Percentiles rank a stretch among this genome's conserved stretches.
phyloP scores from a whole-genome alignment of 495 filamentous ascomycete genomes.

The Daldinia caldariorum region DNA sequence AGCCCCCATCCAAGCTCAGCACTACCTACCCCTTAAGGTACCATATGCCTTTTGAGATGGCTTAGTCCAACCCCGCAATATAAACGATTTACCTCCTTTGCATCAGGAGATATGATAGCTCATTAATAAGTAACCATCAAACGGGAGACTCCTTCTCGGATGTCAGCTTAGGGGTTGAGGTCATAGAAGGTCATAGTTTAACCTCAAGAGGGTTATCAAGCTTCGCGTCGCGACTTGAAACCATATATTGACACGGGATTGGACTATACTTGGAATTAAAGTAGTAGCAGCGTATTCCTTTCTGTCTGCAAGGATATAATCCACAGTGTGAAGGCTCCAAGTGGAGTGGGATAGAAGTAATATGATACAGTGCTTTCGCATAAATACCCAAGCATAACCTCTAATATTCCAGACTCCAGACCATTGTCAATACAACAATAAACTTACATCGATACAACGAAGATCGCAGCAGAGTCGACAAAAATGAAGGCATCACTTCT shows the following conservation, averaged over 20 bases:
- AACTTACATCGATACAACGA: background rate
- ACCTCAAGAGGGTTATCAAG: background rate
- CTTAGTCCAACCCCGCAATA: background rate
- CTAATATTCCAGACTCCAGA: background rate
- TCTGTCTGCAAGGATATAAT: background rate
- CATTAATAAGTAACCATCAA: background rate
- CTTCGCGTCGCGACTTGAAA: constrained; percentile 18
- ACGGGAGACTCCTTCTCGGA: background rate
- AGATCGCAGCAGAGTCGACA: background rate
- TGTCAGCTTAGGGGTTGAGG: background rate
- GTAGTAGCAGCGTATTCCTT: background rate
- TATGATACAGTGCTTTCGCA: background rate
- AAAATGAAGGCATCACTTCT: constrained; percentile 30
- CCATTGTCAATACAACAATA: background rate
- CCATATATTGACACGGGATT: background rate
- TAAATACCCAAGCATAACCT: background rate
- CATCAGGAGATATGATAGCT: background rate
- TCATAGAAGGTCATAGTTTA: background rate
- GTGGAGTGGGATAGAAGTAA: background rate
- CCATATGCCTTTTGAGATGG: too few species aligned
- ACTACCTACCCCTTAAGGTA: background rate
- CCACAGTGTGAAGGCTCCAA: background rate
- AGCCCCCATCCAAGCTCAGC: background rate
- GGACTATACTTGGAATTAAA: background rate
- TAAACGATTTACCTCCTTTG: background rate